These are phyloP conservation scores for Lentinula lateritia DNA, from an alignment of 768 basidiomycete species.

Conservation along the genomic window DNA sequence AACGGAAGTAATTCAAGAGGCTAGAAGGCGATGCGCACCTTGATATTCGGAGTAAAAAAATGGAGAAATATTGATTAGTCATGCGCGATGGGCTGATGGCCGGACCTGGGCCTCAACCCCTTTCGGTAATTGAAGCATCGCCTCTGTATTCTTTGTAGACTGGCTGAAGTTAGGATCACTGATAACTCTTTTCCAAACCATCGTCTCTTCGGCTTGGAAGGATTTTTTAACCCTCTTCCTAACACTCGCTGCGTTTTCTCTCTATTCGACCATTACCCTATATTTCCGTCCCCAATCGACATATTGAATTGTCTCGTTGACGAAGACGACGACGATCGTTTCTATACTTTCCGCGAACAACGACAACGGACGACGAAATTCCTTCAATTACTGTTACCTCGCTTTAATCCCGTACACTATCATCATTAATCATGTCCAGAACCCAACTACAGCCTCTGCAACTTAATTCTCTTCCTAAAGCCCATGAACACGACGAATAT, in stretches of 20 bases:
- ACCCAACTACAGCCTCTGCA: constrained; percentile 5
- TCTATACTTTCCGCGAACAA: neutral
- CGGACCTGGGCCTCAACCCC: neutral
- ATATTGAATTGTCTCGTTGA: neutral
- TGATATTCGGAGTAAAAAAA: neutral
- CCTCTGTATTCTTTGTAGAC: neutral
- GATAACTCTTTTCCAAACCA: neutral
- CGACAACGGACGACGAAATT: neutral
- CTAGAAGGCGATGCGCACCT: neutral
- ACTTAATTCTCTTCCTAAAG: neutral
- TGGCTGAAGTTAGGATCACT: neutral
- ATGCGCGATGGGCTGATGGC: neutral
- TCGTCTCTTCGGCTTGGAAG: neutral
- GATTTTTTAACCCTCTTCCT: neutral
- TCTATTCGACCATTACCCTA: neutral
- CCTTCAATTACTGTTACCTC: neutral
- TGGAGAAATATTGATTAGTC: neutral
- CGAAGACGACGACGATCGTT: neutral
- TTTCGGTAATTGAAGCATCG: neutral
- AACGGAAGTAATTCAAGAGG: neutral
- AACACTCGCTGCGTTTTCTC: neutral
- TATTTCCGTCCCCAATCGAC: neutral
- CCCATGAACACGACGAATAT: constrained; percentile 6
- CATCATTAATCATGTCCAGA: constrained; percentile 3
- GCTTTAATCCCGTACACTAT: neutral